A percentile compares a stretch with the other conserved stretches of the same genome.
These are phyloP conservation scores for Taxawa tesnikishii DNA, from an alignment of 2,329 filamentous ascomycete species.

Conservation along the genomic window DNA sequence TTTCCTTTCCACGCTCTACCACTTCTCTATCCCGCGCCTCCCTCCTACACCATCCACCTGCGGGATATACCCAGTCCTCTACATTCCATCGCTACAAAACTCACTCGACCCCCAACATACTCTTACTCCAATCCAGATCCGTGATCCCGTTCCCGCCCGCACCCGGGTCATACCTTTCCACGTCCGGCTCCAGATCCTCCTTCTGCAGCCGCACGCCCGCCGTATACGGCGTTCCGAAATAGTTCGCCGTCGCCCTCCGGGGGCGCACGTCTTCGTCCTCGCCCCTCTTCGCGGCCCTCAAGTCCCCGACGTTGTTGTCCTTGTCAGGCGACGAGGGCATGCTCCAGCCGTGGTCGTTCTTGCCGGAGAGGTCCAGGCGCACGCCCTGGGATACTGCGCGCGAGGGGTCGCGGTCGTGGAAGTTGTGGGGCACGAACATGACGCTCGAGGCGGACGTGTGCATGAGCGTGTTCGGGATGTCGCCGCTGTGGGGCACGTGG, in stretches of 20 bases:
- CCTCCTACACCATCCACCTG: no score
- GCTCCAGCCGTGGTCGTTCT: conserved; percentile 6
- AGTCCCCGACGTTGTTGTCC: conserved; percentile 2
- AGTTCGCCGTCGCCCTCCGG: conserved; percentile 11
- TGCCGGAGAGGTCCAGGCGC: conserved; percentile 15
- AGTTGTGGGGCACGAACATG: conserved; percentile 21
- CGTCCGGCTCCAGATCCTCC: conserved; percentile 16
- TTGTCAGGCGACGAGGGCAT: no score
- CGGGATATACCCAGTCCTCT: no score
- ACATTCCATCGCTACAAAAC: no score
- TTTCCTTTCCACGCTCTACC: no score
- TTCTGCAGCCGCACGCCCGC: conserved; percentile 12
- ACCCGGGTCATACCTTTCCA: conserved; percentile 11
- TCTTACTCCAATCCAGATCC: conserved; percentile 14
- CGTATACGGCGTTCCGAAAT: conserved; percentile 17
- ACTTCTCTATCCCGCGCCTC: no score
- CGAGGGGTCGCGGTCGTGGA: conserved; percentile 16
- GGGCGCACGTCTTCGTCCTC: conserved; percentile 8
- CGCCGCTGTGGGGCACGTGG: conserved; percentile 28
- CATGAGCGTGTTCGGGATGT: conserved; percentile 20
- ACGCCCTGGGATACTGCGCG: conserved; percentile 17
- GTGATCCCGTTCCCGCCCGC: conserved; percentile 10
- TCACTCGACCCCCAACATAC: no score
- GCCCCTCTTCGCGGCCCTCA: neutral
- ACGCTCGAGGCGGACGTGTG: conserved; percentile 16